Evolutionary conservation across 192 early-diverging fungal species (phyloP), one percentile per base, ranked within the genome.

Genomic region (Backusella westeae): DNA sequence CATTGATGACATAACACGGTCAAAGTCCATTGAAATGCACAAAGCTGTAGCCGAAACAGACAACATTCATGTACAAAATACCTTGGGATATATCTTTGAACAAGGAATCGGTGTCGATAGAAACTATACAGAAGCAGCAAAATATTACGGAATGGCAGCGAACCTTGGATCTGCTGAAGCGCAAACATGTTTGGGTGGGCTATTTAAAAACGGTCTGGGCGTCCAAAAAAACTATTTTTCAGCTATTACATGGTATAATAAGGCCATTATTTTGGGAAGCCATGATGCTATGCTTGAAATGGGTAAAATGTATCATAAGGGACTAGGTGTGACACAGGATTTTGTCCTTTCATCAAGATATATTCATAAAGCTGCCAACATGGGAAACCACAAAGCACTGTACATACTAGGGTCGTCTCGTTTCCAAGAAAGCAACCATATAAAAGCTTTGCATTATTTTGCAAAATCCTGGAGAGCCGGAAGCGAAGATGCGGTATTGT

Each of bases 251-350:
- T 63, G 56, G 56, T 63, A 29, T 12, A 63, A 63, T 14, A 63
- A 1, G 0, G 56, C 23, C 10, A 63, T 63, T 8, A 29, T 3
- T 21, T 63, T 29, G 10, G 21, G 56, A 63, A 63, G 21, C 12
- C 56, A 63, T 63, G 23, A 63, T 29, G 56, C 56, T 29, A 63
- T 63, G 56, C 56, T 63, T 63, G 56, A 63, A 63, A 29, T 63
- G 23, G 56, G 56, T 3, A 63, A 63, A 63, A 63, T 63, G 56
- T 14, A 14, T 12, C 10, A 63, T 63, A 63, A 29, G 8, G 56
- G 56, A 4, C 26, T 4, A 63, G 56, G 56, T 63, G 56, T 26
- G 12, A 29, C 23, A 29, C 8, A 29, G 12, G 56, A 63, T 63
- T 3, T 63, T 9, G 56, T 29, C 3, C 56, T 19, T 9, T 9